Evolutionary conservation across 2,329 filamentous ascomycete species (phyloP), one percentile per base, ranked within the genome.

Genomic region (Ophiosphaerella herpotricha): DNA sequence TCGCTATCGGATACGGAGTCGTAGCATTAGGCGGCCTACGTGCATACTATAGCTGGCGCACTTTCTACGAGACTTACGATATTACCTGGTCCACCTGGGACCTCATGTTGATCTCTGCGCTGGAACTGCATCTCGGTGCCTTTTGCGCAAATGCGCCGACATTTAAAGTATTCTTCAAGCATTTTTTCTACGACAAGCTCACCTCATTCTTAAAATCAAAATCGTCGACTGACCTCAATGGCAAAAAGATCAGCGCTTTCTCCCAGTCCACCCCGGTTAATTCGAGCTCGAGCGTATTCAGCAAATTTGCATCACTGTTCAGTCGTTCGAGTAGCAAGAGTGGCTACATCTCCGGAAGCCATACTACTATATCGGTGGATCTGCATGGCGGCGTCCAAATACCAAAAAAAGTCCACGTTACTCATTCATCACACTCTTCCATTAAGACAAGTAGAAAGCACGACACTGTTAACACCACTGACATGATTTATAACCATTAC

Each of bases 161-260:
- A 1, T 50, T 68, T 7, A 71, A 71, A 33, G 60, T 69, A n/a
- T 70, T 71, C 45, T 69, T 69, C 62, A 64, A 58, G 31, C 57
- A 64, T 37, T 63, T 63, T 55, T 61, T 70, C 58, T 48, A 56
- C 4, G 63, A 67, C 2, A 61, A 46, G 16, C 43, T 67, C 31
- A 55, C 48, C 2, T 57, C 48, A 5, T 36, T 38, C 5, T 57
- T 51, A 12, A 35, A 32, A 7, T 46, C 54, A 1, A 48, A 43
- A 16, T 37, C 48, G 14, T 41, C 55, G 3, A 26, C 23, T 7
- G 32, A 14, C 34, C 49, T 43, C 3, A 33, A 26, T 8, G 21
- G 33, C 8, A 12, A 8, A 14, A 39, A 34, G 13, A 23, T 29
- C 29, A 44, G 26, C 13, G 39, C 33, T 9, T 29, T 43, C 11